phyloP scores from a whole-genome alignment of 1,284 basidiomycete genomes.

The Ustilago hordei region DNA sequence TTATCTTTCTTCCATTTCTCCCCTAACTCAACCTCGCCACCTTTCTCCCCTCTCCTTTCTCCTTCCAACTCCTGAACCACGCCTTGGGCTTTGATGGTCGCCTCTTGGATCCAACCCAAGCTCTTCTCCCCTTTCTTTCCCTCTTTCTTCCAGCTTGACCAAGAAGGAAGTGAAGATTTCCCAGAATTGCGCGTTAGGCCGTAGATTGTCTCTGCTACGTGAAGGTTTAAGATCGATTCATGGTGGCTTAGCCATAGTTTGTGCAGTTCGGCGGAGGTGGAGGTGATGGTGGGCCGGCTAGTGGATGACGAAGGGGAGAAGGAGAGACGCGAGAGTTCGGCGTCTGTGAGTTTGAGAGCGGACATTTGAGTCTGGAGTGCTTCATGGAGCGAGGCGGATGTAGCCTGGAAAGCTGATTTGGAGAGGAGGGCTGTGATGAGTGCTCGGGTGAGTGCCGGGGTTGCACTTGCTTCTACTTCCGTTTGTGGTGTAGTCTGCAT shows the following conservation, averaged over 20 bases:
- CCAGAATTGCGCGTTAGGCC: constrained; percentile 32
- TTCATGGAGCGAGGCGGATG: constrained; percentile 24
- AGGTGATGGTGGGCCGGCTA: neutral
- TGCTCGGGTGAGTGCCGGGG: constrained; percentile 49
- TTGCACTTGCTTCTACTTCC: neutral
- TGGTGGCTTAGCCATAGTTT: constrained; percentile 52
- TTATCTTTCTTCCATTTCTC: constrained; percentile 18
- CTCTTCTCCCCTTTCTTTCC: constrained; percentile 1
- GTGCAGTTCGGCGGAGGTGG: constrained; percentile 41
- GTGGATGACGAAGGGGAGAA: neutral
- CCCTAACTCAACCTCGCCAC: neutral
- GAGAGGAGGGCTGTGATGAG: constrained; percentile 53
- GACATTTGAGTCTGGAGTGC: constrained; percentile 56
- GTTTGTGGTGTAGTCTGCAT: neutral
- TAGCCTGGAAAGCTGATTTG: constrained; percentile 54
- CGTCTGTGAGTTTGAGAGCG: constrained; percentile 41
- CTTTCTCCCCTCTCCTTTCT: neutral
- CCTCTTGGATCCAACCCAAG: constrained; percentile 40
- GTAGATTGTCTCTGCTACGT: constrained; percentile 63
- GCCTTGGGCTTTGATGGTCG: constrained; percentile 10
- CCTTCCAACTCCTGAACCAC: constrained; percentile 16
- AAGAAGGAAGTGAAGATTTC: neutral
- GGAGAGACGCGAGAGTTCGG: constrained; percentile 37
- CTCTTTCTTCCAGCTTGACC: neutral
- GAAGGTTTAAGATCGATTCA: constrained; percentile 51